Evolutionary conservation across 345 rosid species (phyloP).

Genomic region (Raphanus raphanistrum): DNA sequence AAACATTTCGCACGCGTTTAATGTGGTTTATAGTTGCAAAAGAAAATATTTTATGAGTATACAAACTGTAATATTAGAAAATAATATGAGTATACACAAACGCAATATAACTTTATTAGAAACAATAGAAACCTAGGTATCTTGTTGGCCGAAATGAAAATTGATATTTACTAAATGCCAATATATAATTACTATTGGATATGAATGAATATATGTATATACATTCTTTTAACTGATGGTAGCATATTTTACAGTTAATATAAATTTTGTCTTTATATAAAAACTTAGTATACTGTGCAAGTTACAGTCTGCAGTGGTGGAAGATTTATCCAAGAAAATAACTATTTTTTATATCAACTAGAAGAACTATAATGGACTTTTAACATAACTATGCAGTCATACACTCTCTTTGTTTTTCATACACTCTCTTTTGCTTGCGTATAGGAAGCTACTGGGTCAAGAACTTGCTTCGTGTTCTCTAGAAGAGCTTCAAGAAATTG

Average conservation of each 20-base stretch:
- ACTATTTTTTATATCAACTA: not conserved
- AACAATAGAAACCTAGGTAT: conserved; percentile 1
- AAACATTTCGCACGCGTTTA: not conserved
- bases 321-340: not conserved
- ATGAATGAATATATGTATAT: not conserved
- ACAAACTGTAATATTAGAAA: not conserved
- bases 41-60: not conserved
- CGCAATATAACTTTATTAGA: not conserved
- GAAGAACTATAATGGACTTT: not conserved
- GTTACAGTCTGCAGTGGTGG: not conserved
- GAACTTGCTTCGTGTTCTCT: conserved; percentile 45
- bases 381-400: not conserved
- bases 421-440: not conserved
- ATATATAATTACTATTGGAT: not conserved
- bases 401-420: not conserved
- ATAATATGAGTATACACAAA: not conserved
- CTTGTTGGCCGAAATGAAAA: not conserved
- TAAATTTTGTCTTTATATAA: not conserved
- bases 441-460: conserved; percentile 65
- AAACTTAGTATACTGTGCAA: not conserved
- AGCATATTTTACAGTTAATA: not conserved
- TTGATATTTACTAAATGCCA: not conserved
- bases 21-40: not conserved
- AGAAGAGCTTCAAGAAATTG: conserved; percentile 53
- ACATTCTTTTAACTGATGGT: not conserved